phyloP scores from a whole-genome alignment of 306 rosid species.

The Lithocarpus polystachyus region DNA sequence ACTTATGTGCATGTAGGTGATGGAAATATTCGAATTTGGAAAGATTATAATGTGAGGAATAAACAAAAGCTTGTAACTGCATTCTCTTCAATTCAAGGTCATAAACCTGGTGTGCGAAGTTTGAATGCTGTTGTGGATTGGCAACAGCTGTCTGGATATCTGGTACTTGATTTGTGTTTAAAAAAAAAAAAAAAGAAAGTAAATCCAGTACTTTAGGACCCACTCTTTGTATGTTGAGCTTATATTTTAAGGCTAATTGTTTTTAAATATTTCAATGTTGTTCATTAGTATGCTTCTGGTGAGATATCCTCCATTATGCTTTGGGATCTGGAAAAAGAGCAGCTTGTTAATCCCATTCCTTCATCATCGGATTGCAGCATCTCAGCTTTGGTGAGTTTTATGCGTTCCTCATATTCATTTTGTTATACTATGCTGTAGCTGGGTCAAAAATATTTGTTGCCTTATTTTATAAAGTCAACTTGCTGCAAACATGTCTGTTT shows the following conservation, averaged over 20 bases:
- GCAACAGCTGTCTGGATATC: slow-evolving; percentile 96
- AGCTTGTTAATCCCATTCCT: slow-evolving; percentile 65
- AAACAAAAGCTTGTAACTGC: slow-evolving; percentile 95
- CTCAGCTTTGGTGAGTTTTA: slow-evolving; percentile 79
- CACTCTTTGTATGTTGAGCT: not conserved
- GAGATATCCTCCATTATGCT: slow-evolving; percentile 70
- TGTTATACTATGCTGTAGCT: not conserved
- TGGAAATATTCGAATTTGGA: slow-evolving; percentile 93
- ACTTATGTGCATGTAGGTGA: slow-evolving; percentile 46
- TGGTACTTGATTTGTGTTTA: slow-evolving; percentile 45
- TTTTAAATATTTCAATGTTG: slow-evolving; percentile 16
- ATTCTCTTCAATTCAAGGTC: slow-evolving; percentile 85
- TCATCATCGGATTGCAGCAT: slow-evolving; percentile 84
- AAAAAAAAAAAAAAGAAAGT: too few species aligned
- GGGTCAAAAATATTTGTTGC: not conserved
- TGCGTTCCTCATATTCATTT: slow-evolving; percentile 4
- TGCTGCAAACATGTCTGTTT: not conserved
- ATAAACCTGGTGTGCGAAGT: slow-evolving; percentile 81
- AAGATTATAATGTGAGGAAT: slow-evolving; percentile 72
- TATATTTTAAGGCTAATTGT: slow-evolving; percentile 9
- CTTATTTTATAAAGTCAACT: not conserved
- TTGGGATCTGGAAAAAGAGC: slow-evolving; percentile 98
- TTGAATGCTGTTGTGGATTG: slow-evolving; percentile 94
- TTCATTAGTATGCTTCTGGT: slow-evolving; percentile 84
- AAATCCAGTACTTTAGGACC: not conserved